Base-by-base conservation (phyloP, 169 alveolate species). In the Eimeria nieschulzi region DNA sequence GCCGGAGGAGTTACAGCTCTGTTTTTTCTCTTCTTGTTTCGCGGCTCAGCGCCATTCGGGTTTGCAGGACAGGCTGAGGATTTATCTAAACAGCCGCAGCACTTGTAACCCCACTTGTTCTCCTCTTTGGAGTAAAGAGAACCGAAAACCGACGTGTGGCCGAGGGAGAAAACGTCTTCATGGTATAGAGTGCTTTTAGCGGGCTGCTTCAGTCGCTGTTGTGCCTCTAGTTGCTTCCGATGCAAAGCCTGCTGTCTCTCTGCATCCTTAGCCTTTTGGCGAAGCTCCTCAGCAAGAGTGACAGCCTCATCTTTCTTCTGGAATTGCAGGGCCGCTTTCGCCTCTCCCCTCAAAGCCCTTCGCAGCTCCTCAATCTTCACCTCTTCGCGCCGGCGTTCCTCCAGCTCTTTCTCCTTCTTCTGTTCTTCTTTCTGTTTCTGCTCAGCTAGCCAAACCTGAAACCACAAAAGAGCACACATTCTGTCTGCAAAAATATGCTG, bases 331-430 rank as follows among this genome's bases (percentile, higher is more conserved):
- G 71, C 87, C 17, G 92, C 92, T 19, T 54, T 54, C 53, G 78
- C 79, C 80, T 68, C 70, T 17, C 78, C 71, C 54, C 96, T 78
- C 85, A 97, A 84, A 78, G 96, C 98, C 56, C 96, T 94, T 92
- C 97, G 97, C 90, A 98, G 94, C 83, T 96, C 98, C 91, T 97
- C 98, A 53, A 98, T 96, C 87, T 97, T 98, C 87, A 96, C 95
- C 94, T 98, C 99, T 94, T 98, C 99, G 91, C 97, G 98, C 75
- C 99, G 97, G 92, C 97, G 97, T 96, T 98, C 98, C 54, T 95
- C 93, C 92, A 97, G 97, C 95, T 97, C 99, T 87, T 96, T 95
- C 91, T 97, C 98, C 92, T 97, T 96, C 93, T 95, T 95, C 84
- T 97, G 97, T 80, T 96, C 97, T 55, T 97, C 98, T 92, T 96